phyloP scores from a whole-genome alignment of 2,329 filamentous ascomycete genomes.

The Hirsutella thompsonii region DNA sequence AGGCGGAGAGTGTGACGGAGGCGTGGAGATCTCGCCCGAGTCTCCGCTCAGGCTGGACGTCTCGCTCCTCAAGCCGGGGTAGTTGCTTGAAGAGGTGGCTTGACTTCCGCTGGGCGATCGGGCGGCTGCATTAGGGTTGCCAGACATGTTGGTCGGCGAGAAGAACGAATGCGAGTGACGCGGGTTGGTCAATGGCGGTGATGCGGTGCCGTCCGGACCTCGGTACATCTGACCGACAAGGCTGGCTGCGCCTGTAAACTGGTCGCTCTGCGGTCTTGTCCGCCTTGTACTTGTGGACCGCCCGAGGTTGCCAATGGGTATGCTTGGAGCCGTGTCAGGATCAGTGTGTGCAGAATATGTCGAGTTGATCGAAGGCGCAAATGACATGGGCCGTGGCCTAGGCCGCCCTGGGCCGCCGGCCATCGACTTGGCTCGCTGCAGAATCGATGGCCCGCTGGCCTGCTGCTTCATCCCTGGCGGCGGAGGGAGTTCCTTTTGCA shows the following conservation, averaged over 20 bases:
- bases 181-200: slow-evolving; percentile 43
- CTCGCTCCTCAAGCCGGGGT: slow-evolving; percentile 57
- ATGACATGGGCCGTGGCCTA: slow-evolving; percentile 43
- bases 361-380: slow-evolving; percentile 29
- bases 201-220: slow-evolving; percentile 51
- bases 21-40: slow-evolving; percentile 37
- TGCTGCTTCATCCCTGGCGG: slow-evolving; percentile 33
- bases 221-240: slow-evolving; percentile 88
- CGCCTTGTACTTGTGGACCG: slow-evolving; percentile 41
- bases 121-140: slow-evolving; percentile 36
- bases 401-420: slow-evolving; percentile 34
- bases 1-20: slow-evolving; percentile 40
- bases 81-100: slow-evolving; percentile 42
- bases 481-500: slow-evolving; percentile 75
- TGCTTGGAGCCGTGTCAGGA: slow-evolving; percentile 62
- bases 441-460: slow-evolving; percentile 30
- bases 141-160: slow-evolving; percentile 30
- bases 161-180: slow-evolving; percentile 55
- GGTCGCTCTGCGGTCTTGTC: slow-evolving; percentile 48
- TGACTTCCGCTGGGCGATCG: slow-evolving; percentile 39
- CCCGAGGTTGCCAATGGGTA: slow-evolving; percentile 51
- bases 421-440: slow-evolving; percentile 50
- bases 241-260: slow-evolving; percentile 49
- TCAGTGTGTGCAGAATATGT: slow-evolving; percentile 39
- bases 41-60: slow-evolving; percentile 56